Evolutionary conservation across 331 rosid species (phyloP).

Genomic region (Pyracantha coccinea): DNA sequence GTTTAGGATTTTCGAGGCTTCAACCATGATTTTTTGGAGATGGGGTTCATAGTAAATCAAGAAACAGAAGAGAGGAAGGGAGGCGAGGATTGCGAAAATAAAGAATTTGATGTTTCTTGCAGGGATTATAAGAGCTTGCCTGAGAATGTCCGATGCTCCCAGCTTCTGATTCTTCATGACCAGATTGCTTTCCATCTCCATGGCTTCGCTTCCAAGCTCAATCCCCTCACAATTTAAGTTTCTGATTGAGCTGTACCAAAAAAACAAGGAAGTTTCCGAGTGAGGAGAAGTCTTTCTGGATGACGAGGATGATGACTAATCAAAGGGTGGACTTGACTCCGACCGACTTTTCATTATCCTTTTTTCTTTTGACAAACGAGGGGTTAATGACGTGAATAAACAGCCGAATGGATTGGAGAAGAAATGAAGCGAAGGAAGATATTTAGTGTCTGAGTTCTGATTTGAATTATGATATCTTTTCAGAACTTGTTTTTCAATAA

Average conservation of each 20-base stretch:
- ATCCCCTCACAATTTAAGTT: neutral
- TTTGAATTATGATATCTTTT: no score
- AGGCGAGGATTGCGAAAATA: slow-evolving; percentile 28
- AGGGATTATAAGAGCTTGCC: slow-evolving; percentile 10
- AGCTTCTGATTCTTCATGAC: neutral
- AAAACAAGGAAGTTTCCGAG: no score
- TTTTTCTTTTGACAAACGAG: no score
- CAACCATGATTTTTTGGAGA: slow-evolving; percentile 24
- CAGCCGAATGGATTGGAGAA: no score
- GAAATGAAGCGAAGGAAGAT: no score
- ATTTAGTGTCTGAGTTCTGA: no score
- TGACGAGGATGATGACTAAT: neutral
- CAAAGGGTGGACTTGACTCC: neutral
- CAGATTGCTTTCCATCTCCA: neutral
- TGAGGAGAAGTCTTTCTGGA: neutral
- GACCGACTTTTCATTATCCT: no score
- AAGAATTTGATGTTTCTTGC: slow-evolving; percentile 19
- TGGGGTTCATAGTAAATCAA: slow-evolving; percentile 23
- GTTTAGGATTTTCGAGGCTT: slow-evolving; percentile 7
- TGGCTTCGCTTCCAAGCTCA: neutral
- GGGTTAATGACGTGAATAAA: no score
- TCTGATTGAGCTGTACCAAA: neutral
- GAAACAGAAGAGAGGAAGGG: slow-evolving; percentile 32
- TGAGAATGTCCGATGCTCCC: slow-evolving; percentile 5
- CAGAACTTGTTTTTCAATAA: no score